phyloP scores from a whole-genome alignment of 139 green algal genomes.

The Chlamydomonas asymmetrica region DNA sequence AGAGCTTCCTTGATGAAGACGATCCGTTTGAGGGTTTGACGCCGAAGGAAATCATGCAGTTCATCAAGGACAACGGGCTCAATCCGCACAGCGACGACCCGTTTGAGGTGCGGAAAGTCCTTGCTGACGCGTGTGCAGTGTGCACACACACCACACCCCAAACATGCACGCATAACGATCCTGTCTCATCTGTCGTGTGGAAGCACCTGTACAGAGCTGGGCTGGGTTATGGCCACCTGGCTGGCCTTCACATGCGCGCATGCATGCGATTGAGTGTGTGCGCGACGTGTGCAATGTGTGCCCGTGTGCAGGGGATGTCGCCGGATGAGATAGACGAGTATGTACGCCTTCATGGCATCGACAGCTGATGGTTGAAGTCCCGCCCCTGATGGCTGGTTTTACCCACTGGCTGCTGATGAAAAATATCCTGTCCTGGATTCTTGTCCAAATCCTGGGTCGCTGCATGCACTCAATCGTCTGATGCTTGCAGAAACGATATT shows the following conservation, averaged over 20 bases:
- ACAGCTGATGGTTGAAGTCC: too few species aligned
- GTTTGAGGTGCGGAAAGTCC: slow-evolving; percentile 59
- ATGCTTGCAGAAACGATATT: too few species aligned
- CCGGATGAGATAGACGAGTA: slow-evolving; percentile 81
- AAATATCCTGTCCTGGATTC: too few species aligned
- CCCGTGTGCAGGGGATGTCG: slow-evolving; percentile 57
- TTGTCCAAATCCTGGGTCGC: too few species aligned
- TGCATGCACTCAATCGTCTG: too few species aligned
- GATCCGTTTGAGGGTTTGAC: slow-evolving; percentile 72
- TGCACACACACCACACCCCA: not conserved
- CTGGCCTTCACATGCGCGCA: too few species aligned
- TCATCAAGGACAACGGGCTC: slow-evolving; percentile 35
- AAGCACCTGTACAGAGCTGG: not conserved
- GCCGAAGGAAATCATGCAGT: slow-evolving; percentile 56
- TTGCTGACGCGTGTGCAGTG: not conserved
- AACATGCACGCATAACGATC: not conserved
- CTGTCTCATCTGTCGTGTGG: not conserved
- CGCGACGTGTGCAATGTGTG: too few species aligned
- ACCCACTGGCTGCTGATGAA: too few species aligned
- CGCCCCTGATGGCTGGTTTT: too few species aligned
- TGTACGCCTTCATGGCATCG: slow-evolving; percentile 32
- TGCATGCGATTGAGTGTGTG: not conserved
- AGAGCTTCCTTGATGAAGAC: slow-evolving; percentile 42
- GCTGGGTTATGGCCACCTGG: not conserved
- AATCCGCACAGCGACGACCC: slow-evolving; percentile 59